Conservation (phyloP, 192 early-diverging fungal species). For the Backusella westeae region DNA sequence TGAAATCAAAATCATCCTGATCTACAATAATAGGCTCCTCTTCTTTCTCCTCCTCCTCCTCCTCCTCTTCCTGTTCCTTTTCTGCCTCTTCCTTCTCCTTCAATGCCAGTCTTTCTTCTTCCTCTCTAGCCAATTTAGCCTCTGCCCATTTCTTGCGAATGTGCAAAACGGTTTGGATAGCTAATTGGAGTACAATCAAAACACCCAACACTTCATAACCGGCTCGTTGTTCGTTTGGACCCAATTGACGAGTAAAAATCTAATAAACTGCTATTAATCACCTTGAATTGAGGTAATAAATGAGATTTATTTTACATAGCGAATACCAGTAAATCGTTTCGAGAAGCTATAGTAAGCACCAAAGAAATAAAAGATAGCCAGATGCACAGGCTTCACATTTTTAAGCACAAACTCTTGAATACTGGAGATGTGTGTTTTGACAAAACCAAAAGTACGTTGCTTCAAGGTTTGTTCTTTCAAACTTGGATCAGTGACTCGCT, state of each 20-base stretch:
- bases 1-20: slow-evolving; percentile 29
- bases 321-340: slow-evolving; percentile 74
- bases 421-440: slow-evolving; percentile 4
- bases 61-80: not conserved
- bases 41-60: not conserved
- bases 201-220: slow-evolving; percentile 88
- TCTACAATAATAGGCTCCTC: slow-evolving; percentile 17
- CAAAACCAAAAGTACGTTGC: not conserved
- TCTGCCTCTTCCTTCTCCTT: slow-evolving; percentile 25
- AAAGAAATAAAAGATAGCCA: slow-evolving; percentile 88
- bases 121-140: slow-evolving; percentile 8
- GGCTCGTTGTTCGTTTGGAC: slow-evolving; percentile 64
- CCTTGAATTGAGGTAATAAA: no score
- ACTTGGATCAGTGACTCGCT: not conserved
- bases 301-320: slow-evolving; percentile 56
- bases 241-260: slow-evolving; percentile 75
- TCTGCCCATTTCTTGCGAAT: slow-evolving; percentile 25
- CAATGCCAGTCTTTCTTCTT: slow-evolving; percentile 12
- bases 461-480: not conserved
- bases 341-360: slow-evolving; percentile 82
- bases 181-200: slow-evolving; percentile 72
- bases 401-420: slow-evolving; percentile 46
- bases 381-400: slow-evolving; percentile 61
- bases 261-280: slow-evolving; percentile 12
- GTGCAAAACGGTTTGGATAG: slow-evolving; percentile 52